phyloP scores from a whole-genome alignment of 2,329 filamentous ascomycete genomes.

The Cytospora mali region DNA sequence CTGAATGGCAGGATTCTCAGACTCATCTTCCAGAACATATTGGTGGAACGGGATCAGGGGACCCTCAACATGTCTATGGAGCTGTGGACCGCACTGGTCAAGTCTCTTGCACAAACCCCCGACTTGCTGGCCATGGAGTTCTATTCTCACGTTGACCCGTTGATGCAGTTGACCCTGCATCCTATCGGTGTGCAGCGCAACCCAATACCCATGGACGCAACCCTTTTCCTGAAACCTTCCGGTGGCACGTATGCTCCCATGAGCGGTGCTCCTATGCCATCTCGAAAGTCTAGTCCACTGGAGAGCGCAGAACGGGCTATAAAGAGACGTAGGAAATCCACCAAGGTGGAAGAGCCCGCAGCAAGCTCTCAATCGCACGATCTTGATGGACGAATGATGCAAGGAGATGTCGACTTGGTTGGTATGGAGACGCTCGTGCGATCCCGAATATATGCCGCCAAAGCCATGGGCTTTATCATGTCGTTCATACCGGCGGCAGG shows the following conservation, averaged over 20 bases:
- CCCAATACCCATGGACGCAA: conserved; percentile 87
- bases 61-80: conserved; percentile 83
- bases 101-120: conserved; percentile 65
- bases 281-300: conserved; percentile 54
- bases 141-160: conserved; percentile 71
- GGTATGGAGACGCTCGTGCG: conserved; percentile 86
- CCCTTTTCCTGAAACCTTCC: conserved; percentile 90
- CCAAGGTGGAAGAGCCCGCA: conserved; percentile 74
- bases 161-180: conserved; percentile 83
- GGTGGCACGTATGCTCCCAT: conserved; percentile 74
- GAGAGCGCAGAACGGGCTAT: conserved; percentile 63
- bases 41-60: conserved; percentile 86
- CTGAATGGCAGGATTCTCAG: conserved; percentile 86
- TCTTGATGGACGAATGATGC: conserved; percentile 96
- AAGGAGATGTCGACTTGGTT: conserved; percentile 93
- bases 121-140: conserved; percentile 73
- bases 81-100: conserved; percentile 80
- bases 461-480: conserved; percentile 84
- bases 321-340: conserved; percentile 80
- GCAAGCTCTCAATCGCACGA: conserved; percentile 77
- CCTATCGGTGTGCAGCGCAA: conserved; percentile 91
- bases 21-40: conserved; percentile 89
- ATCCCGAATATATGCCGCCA: conserved; percentile 84
- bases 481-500: conserved; percentile 68
- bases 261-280: conserved; percentile 46